phyloP scores from a whole-genome alignment of 2,329 filamentous ascomycete genomes.

The Diplodia scrobiculata region DNA sequence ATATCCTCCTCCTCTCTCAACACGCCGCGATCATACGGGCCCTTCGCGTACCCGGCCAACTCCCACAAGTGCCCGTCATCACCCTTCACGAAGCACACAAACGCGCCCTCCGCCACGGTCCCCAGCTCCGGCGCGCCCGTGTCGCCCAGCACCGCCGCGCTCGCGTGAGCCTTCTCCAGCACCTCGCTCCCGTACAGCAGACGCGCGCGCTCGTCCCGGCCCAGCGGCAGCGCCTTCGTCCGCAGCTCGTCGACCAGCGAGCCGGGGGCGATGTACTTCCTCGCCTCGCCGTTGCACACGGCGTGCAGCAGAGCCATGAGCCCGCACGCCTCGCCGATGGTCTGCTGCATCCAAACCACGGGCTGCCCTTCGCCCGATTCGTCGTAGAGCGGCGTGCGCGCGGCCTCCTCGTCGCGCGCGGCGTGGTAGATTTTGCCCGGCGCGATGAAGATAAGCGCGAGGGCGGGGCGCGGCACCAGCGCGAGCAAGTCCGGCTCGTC shows the following conservation, averaged over 20 bases:
- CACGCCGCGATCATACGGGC: constrained; percentile 50
- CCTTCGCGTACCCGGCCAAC: constrained; percentile 47
- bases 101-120: constrained; percentile 47
- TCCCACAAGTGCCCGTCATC: constrained; percentile 53
- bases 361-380: constrained; percentile 69
- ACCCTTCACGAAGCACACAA: constrained; percentile 52
- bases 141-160: constrained; percentile 49
- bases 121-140: constrained; percentile 39
- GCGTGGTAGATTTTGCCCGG: constrained; percentile 82
- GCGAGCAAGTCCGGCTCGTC: constrained; percentile 80
- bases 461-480: constrained; percentile 83
- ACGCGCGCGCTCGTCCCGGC: constrained; percentile 51
- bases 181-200: constrained; percentile 54
- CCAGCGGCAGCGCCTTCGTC: constrained; percentile 49
- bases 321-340: constrained; percentile 90
- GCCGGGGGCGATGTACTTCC: constrained; percentile 57
- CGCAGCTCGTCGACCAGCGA: constrained; percentile 52
- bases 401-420: constrained; percentile 74
- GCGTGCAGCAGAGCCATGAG: constrained; percentile 86
- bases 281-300: constrained; percentile 73
- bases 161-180: constrained; percentile 50
- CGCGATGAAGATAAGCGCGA: constrained; percentile 89
- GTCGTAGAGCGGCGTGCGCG: constrained; percentile 62
- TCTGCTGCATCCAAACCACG: constrained; percentile 93
- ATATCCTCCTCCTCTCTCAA: constrained; percentile 49